Conservation (phyloP, 2,329 filamentous ascomycete genomes). For the Didymella glomerata region DNA sequence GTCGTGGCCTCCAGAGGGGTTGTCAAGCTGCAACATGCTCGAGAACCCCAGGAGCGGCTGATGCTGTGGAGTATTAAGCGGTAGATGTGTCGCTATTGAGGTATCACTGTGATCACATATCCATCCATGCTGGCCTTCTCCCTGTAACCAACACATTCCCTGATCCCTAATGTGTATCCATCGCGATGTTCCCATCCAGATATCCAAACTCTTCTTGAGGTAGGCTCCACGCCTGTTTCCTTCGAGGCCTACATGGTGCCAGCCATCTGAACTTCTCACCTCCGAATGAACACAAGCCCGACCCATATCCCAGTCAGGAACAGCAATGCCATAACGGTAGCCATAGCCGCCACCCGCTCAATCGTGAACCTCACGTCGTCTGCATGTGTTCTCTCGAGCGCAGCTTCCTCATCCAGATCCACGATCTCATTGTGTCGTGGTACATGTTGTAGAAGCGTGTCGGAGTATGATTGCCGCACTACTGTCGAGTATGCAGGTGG, state of each 20-base stretch:
- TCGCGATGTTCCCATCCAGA: neutral
- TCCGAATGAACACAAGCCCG: constrained; percentile 14
- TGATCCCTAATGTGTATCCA: neutral
- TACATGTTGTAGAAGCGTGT: constrained; percentile 34
- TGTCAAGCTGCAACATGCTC: neutral
- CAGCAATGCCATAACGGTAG: constrained; percentile 29
- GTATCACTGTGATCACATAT: constrained; percentile 9
- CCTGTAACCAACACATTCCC: neutral
- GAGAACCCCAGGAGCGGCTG: no score
- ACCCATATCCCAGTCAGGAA: constrained; percentile 26
- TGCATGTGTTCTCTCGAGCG: constrained; percentile 14
- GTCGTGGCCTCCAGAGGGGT: neutral
- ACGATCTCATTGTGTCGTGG: constrained; percentile 13
- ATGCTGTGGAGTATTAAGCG: neutral
- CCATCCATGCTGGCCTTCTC: neutral
- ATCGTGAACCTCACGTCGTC: constrained; percentile 36
- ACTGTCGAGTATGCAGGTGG: constrained; percentile 34
- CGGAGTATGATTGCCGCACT: constrained; percentile 33
- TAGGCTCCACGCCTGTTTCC: neutral
- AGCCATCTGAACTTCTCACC: neutral
- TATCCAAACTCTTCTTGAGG: neutral
- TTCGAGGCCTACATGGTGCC: neutral
- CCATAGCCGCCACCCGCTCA: constrained; percentile 30
- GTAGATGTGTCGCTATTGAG: constrained; percentile 5
- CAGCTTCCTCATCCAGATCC: constrained; percentile 30